Evolutionary conservation across 768 basidiomycete genomes (phyloP), one percentile per base, ranked within the genome.

Genomic region (Psilocybe subaeruginosa): DNA sequence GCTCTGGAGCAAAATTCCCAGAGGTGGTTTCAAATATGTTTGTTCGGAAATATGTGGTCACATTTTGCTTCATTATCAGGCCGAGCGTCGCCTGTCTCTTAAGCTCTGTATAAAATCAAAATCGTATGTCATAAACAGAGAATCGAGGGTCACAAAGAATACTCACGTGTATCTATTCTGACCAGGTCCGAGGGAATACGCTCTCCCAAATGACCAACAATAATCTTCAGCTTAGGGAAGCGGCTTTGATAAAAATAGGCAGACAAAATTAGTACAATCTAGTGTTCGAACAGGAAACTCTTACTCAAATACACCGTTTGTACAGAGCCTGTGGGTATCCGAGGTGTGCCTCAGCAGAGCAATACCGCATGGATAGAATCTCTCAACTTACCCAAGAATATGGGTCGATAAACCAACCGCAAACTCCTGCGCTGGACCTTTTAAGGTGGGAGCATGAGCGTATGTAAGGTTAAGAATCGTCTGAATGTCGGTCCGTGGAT

Each of bases 141-240:
- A 53, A 3, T 16, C 2, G 3, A 16, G 9, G 31, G 51, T 9
- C 4, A 19, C 16, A 3, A 16, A 35, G n/a, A 12, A 16, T 14
- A 68, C 74, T 46, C 54, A 79, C 78, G 75, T 31, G 74, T 70
- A 48, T 81, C 75, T 30, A 78, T 78, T 16, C 79, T 73, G 55
- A 71, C 64, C 1, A 81, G 68, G 59, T 81, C 79, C 8, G 79
- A 81, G 0, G 79, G 73, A 29, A 79, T 72, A 14, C 79, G 72
- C 62, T 80, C 79, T 7, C 79, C 78, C 17, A 81, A 61, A 66
- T 81, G 80, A 1, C 78, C 80, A 17, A 80, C 75, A 17, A 81
- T 79, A 12, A 79, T 68, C 39, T 76, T 76, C 30, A 77, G 57
- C 12, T 74, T 71, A 0, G 80, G 79, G 58, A 80, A 81, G 3